A percentile compares a stretch with the other conserved stretches of the same genome.
These are phyloP conservation scores for Starmera stellimalicola DNA, from an alignment of 1,139 yeast species.

Conservation along the genomic window DNA sequence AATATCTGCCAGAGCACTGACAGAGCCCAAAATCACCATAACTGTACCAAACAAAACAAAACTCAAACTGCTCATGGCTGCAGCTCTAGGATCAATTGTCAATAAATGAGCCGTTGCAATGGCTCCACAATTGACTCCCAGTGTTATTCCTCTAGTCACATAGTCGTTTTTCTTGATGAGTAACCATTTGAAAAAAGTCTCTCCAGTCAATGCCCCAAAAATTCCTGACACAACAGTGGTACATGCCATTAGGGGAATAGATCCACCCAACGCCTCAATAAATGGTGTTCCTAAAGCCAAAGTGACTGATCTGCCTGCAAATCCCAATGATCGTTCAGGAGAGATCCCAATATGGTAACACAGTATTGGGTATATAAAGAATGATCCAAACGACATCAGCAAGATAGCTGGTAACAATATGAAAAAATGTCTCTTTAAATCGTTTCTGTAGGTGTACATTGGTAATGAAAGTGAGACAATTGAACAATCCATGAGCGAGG, in stretches of 20 bases:
- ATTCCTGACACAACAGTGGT: constrained; percentile 75
- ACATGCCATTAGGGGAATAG: constrained; percentile 66
- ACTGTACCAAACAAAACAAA: constrained; percentile 66
- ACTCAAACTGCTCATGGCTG: constrained; percentile 65
- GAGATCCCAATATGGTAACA: constrained; percentile 59
- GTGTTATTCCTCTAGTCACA: constrained; percentile 65
- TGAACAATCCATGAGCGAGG: constrained; percentile 65
- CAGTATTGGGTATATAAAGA: constrained; percentile 60
- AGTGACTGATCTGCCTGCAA: constrained; percentile 75
- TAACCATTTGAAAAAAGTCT: constrained; percentile 35
- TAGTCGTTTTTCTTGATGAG: constrained; percentile 54
- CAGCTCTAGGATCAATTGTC: constrained; percentile 67
- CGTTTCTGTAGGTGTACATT: constrained; percentile 65
- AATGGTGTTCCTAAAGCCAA: constrained; percentile 74
- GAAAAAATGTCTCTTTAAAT: constrained; percentile 49
- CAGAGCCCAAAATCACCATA: constrained; percentile 61
- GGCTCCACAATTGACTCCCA: constrained; percentile 76
- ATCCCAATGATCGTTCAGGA: constrained; percentile 54
- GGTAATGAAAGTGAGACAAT: constrained; percentile 71
- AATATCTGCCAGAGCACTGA: constrained; percentile 33
- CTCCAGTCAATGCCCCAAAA: constrained; percentile 65
- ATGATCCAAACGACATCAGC: constrained; percentile 46
- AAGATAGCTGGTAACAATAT: constrained; percentile 51
- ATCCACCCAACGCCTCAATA: constrained; percentile 55
- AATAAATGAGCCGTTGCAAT: constrained; percentile 72